Percentiles rank a stretch among this genome's conserved stretches.
phyloP scores from a whole-genome alignment of 2,329 filamentous ascomycete species.

The Fusarium sp. region DNA sequence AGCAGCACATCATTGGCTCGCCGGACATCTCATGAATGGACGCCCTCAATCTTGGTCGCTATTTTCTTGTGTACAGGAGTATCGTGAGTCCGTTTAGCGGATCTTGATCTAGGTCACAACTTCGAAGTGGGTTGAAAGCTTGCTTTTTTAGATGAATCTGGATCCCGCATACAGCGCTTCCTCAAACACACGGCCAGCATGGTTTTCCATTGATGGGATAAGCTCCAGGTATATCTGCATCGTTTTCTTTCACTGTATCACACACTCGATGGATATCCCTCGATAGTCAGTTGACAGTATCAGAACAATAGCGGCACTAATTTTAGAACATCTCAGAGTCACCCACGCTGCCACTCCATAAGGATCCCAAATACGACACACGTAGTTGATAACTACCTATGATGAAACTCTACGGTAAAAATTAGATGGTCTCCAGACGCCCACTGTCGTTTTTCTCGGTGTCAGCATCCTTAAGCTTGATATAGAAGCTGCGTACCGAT shows the following conservation, averaged over 20 bases:
- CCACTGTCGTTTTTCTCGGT: not conserved
- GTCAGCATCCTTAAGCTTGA: not conserved
- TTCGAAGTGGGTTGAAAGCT: not conserved
- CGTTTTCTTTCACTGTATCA: not conserved
- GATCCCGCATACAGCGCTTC: conserved; percentile 8
- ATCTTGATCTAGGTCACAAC: not conserved
- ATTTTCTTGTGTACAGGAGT: not conserved
- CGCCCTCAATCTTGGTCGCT: conserved; percentile 9
- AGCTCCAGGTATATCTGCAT: not conserved
- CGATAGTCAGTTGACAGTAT: not conserved
- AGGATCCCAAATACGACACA: not conserved
- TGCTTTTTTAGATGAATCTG: not conserved
- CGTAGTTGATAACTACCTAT: not conserved
- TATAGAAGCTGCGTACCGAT: not conserved
- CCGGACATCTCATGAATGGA: not conserved
- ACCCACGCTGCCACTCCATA: not conserved
- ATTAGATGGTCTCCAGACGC: not conserved
- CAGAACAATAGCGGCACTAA: not conserved
- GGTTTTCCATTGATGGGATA: not conserved
- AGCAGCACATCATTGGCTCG: conserved; percentile 11
- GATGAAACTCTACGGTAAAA: not conserved
- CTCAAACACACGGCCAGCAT: not conserved
- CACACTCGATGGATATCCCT: not conserved
- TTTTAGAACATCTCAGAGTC: not conserved
- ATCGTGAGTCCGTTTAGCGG: conserved; percentile 1